Percentiles rank a stretch among this genome's conserved stretches.
These are phyloP conservation scores for Bryoglossum gracile DNA, from an alignment of 495 filamentous ascomycete genomes.

Conservation along the genomic window DNA sequence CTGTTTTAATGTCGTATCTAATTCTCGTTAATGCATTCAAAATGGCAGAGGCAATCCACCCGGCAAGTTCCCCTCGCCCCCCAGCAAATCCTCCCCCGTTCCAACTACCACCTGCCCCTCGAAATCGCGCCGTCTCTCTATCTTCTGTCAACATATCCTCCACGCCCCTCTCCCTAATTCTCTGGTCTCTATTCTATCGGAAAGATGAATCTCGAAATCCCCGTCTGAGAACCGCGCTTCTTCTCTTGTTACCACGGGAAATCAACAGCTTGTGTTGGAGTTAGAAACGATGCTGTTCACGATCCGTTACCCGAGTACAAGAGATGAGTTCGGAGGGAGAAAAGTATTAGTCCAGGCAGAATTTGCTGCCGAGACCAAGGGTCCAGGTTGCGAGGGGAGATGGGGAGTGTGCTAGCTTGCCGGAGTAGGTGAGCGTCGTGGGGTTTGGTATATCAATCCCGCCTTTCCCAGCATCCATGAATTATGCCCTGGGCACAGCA, in stretches of 20 bases:
- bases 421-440: conserved; percentile 34
- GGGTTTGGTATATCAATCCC: conserved; percentile 29
- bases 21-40: too few species aligned
- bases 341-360: conserved; percentile 36
- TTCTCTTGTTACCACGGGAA: conserved; percentile 38
- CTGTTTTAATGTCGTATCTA: too few species aligned
- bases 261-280: conserved; percentile 32
- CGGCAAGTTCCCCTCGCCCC: background rate
- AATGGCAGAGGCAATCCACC: background rate
- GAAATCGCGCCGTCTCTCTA: conserved; percentile 19
- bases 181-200: conserved; percentile 57
- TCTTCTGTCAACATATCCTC: conserved; percentile 31
- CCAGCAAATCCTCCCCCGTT: conserved; percentile 4
- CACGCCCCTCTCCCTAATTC: conserved; percentile 48
- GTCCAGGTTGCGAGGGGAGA: conserved; percentile 43
- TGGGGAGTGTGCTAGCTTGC: conserved; percentile 42
- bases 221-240: conserved; percentile 36
- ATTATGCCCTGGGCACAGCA: too few species aligned
- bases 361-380: conserved; percentile 48
- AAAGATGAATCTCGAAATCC: conserved; percentile 57
- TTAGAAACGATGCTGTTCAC: conserved; percentile 57
- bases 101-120: conserved; percentile 3
- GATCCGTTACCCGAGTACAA: conserved; percentile 52
- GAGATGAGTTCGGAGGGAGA: conserved; percentile 19
- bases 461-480: background rate